A percentile compares a stretch with the other conserved stretches of the same genome.
Conservation (phyloP, 169 alveolate species). For the Condylostoma magnum region DNA sequence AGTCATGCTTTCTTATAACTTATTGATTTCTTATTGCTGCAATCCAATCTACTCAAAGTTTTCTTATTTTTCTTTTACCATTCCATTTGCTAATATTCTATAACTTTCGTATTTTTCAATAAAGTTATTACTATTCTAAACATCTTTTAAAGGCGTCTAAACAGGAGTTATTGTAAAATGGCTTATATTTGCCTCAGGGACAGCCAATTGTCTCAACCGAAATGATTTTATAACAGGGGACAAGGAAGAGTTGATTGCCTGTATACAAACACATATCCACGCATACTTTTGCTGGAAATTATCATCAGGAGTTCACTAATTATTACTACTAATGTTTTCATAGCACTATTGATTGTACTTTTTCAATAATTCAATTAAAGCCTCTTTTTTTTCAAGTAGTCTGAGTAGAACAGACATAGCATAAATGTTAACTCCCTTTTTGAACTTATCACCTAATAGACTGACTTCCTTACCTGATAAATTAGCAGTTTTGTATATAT, state of each 20-base stretch:
- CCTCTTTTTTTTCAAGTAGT: constrained; percentile 28
- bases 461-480: not conserved
- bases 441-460: constrained; percentile 1
- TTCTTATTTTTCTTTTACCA: no score
- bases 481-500: not conserved
- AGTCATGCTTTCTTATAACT: no score
- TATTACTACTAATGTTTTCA: not conserved
- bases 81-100: no score
- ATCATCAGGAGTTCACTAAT: constrained; percentile 7
- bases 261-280: constrained; percentile 28
- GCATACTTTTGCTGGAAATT: constrained; percentile 33
- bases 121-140: no score
- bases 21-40: no score
- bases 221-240: constrained; percentile 21
- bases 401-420: constrained; percentile 26
- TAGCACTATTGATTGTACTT: not conserved
- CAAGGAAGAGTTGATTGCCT: constrained; percentile 15
- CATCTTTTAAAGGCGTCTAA: no score
- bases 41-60: no score
- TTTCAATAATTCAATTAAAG: constrained; percentile 10
- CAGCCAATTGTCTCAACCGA: constrained; percentile 6
- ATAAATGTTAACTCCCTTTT: constrained; percentile 30
- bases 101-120: no score
- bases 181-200: no score
- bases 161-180: no score